These are phyloP conservation scores for Pezicula neosporulosa DNA, from an alignment of 2,329 filamentous ascomycete genomes.

Conservation along the genomic window DNA sequence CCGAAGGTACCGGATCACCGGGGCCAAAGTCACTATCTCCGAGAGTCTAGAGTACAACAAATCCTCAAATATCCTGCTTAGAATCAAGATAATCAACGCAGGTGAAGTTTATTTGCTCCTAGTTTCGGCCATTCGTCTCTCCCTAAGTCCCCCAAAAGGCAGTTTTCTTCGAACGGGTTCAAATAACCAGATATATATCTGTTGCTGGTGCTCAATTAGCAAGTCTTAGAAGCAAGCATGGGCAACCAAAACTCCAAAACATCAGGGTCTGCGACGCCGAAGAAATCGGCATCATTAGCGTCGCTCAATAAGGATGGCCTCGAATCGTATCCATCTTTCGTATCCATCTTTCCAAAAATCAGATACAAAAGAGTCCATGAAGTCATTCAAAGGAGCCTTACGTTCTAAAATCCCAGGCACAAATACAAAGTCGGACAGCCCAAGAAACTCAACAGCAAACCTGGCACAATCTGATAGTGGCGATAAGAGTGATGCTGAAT, in stretches of 20 bases:
- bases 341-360: constrained; percentile 91
- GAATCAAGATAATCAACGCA: too few species aligned
- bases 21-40: too few species aligned
- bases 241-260: constrained; percentile 67
- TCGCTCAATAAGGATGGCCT: constrained; percentile 39
- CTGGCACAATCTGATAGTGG: constrained; percentile 46
- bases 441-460: constrained; percentile 66
- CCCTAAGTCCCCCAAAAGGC: too few species aligned
- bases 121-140: too few species aligned
- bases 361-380: constrained; percentile 88
- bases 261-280: constrained; percentile 25
- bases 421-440: constrained; percentile 66
- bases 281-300: constrained; percentile 23
- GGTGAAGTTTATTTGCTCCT: too few species aligned
- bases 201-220: neutral
- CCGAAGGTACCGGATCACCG: too few species aligned
- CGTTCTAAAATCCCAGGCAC: constrained; percentile 84
- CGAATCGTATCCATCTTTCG: constrained; percentile 84
- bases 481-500: constrained; percentile 72
- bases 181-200: neutral
- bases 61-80: too few species aligned
- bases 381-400: constrained; percentile 74
- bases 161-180: too few species aligned
- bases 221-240: constrained; percentile 43
- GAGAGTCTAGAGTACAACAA: too few species aligned